These are phyloP conservation scores for Cavenderia fasciculata DNA, from an alignment of 78 protist genomes.

Conservation along the genomic window DNA sequence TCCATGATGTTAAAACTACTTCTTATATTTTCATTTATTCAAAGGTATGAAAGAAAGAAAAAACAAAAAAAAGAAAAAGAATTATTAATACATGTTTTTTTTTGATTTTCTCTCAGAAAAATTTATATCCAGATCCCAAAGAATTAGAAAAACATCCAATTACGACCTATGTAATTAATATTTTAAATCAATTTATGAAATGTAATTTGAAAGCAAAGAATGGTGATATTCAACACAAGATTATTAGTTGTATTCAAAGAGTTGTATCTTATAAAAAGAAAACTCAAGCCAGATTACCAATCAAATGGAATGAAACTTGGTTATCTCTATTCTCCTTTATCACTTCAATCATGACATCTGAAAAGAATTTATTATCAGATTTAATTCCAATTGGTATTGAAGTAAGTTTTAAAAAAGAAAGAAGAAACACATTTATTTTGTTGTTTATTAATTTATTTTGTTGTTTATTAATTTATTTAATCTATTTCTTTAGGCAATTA, in stretches of 20 bases:
- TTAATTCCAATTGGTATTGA: slow-evolving; percentile 46
- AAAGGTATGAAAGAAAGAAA: no score
- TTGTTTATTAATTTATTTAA: slow-evolving; percentile 4
- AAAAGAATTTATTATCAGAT: slow-evolving; percentile 3
- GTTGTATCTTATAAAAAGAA: slow-evolving; percentile 47
- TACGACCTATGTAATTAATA: slow-evolving; percentile 19
- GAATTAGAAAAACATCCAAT: slow-evolving; percentile 57
- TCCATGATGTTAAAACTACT: slow-evolving; percentile 55
- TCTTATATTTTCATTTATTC: slow-evolving; percentile 57
- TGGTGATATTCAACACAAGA: slow-evolving; percentile 41
- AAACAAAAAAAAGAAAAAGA: background rate
- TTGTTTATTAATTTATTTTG: background rate
- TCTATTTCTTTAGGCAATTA: slow-evolving; percentile 36
- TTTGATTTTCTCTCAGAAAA: slow-evolving; percentile 8
- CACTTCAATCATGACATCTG: background rate
- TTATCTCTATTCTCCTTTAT: slow-evolving; percentile 20
- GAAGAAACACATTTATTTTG: background rate
- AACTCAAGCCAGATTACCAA: slow-evolving; percentile 28
- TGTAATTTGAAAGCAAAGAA: slow-evolving; percentile 72
- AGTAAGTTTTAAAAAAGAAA: background rate
- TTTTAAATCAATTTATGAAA: slow-evolving; percentile 55
- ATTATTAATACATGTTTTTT: background rate
- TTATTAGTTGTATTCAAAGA: slow-evolving; percentile 32
- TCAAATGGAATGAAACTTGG: slow-evolving; percentile 69
- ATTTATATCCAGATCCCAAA: slow-evolving; percentile 58